A percentile compares a stretch with the other conserved stretches of the same genome.
phyloP scores from a whole-genome alignment of 345 rosid genomes.

The Turnera subulata region DNA sequence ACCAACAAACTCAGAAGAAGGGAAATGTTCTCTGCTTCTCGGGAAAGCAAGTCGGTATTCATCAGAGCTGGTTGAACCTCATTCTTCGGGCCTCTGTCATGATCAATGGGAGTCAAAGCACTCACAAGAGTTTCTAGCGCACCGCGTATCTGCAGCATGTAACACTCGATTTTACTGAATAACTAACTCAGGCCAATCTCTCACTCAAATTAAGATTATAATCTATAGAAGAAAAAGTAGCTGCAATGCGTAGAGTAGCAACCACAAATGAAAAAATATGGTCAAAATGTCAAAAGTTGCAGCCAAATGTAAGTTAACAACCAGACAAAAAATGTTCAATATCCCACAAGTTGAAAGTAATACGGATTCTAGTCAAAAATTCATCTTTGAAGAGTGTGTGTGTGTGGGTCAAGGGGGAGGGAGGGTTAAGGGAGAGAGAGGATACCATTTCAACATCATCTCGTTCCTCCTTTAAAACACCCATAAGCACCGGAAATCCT shows the following conservation, averaged over 20 bases:
- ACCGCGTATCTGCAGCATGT: conserved; percentile 65
- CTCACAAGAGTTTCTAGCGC: conserved; percentile 93
- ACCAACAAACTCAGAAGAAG: conserved; percentile 94
- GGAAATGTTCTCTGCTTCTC: conserved; percentile 88
- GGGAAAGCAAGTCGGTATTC: conserved; percentile 94
- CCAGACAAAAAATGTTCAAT: background rate
- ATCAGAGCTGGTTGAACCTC: conserved; percentile 88
- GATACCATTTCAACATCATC: conserved; percentile 90
- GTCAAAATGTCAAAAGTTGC: background rate
- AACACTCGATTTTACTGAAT: background rate
- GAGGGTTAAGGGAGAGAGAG: conserved; percentile 12
- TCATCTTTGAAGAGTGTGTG: too few relatives aligned
- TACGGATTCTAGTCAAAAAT: background rate
- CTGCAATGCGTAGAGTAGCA: too few relatives aligned
- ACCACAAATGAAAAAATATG: background rate
- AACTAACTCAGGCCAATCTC: too few relatives aligned
- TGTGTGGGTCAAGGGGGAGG: too few relatives aligned
- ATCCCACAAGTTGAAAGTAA: background rate
- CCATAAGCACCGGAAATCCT: conserved; percentile 91
- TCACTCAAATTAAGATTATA: too few relatives aligned
- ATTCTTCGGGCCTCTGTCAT: conserved; percentile 62
- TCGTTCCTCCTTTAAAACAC: conserved; percentile 79
- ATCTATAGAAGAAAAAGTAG: too few relatives aligned
- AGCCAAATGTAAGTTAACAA: background rate
- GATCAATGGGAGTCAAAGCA: conserved; percentile 82